Conservation (phyloP, 2,329 filamentous ascomycete genomes). For the Fusarium agapanthi region DNA sequence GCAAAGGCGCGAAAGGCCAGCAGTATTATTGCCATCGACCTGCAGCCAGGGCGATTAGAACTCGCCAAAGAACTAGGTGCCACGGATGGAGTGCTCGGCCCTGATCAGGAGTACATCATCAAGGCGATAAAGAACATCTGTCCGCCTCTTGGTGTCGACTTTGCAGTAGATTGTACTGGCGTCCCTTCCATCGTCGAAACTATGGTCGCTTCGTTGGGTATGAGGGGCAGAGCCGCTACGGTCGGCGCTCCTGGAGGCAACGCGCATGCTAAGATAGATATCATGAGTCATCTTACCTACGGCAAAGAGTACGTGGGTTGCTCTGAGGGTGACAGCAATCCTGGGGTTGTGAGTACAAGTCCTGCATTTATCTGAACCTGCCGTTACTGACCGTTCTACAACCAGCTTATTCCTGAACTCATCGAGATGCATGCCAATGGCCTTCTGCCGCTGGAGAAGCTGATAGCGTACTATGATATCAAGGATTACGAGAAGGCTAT, state of each 20-base stretch:
- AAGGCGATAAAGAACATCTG: not conserved
- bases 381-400: not conserved
- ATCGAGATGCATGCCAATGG: conserved; percentile 1
- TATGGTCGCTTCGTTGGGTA: conserved; percentile 7
- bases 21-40: conserved; percentile 15
- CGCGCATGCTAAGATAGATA: conserved; percentile 1
- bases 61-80: conserved; percentile 19
- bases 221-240: conserved; percentile 13
- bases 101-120: not conserved
- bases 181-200: conserved; percentile 13
- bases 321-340: conserved; percentile 15
- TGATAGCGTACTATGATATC: conserved; percentile 1
- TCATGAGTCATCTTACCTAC: conserved; percentile 11
- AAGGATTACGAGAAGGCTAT: not conserved
- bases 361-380: rapidly evolving
- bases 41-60: not conserved
- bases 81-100: not conserved
- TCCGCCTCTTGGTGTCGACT: conserved; percentile 12
- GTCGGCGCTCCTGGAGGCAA: conserved; percentile 12
- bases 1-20: not conserved
- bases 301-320: conserved; percentile 28
- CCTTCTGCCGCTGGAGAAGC: not conserved
- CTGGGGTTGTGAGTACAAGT: not conserved
- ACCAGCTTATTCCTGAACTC: conserved; percentile 5
- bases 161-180: conserved; percentile 29